Percentiles rank a stretch among this genome's conserved stretches.
Conservation (phyloP, 768 basidiomycete species). For the Mycena sanguinolenta region DNA sequence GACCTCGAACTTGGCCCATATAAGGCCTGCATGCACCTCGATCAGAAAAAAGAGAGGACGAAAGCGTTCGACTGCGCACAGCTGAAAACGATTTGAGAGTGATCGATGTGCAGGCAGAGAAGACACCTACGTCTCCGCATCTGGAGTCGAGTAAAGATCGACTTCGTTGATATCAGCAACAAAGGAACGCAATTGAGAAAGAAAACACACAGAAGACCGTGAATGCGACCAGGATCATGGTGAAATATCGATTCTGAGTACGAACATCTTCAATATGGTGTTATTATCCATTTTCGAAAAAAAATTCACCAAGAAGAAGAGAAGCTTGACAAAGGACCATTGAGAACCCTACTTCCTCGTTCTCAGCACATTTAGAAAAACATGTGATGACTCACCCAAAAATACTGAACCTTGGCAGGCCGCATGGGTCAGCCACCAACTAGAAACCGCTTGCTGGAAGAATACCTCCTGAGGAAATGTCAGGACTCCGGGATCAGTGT, state of each 20-base stretch:
- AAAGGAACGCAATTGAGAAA: neutral
- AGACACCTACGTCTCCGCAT: slow-evolving; percentile 26
- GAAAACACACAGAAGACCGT: slow-evolving; percentile 29
- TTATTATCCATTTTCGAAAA: neutral
- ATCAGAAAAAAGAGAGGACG: neutral
- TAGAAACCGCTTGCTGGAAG: neutral
- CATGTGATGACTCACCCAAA: slow-evolving; percentile 28
- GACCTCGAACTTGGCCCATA: slow-evolving; percentile 37
- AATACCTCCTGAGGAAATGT: slow-evolving; percentile 35
- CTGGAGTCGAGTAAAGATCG: slow-evolving; percentile 32
- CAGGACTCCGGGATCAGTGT: slow-evolving; percentile 6
- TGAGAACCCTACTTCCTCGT: slow-evolving; percentile 14
- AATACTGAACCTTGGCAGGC: slow-evolving; percentile 27
- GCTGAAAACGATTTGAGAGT: neutral
- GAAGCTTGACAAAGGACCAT: slow-evolving; percentile 34
- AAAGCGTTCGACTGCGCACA: slow-evolving; percentile 5
- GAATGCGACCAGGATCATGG: slow-evolving; percentile 22
- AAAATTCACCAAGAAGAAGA: slow-evolving; percentile 33
- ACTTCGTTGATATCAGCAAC: slow-evolving; percentile 15
- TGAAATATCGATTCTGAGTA: slow-evolving; percentile 35
- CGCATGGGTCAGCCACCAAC: neutral
- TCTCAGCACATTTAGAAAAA: neutral
- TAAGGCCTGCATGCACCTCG: slow-evolving; percentile 9
- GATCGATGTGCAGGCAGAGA: neutral
- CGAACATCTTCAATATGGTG: neutral